phyloP scores from a whole-genome alignment of 2,329 filamentous ascomycete species.

The Exophiala viscosa region DNA sequence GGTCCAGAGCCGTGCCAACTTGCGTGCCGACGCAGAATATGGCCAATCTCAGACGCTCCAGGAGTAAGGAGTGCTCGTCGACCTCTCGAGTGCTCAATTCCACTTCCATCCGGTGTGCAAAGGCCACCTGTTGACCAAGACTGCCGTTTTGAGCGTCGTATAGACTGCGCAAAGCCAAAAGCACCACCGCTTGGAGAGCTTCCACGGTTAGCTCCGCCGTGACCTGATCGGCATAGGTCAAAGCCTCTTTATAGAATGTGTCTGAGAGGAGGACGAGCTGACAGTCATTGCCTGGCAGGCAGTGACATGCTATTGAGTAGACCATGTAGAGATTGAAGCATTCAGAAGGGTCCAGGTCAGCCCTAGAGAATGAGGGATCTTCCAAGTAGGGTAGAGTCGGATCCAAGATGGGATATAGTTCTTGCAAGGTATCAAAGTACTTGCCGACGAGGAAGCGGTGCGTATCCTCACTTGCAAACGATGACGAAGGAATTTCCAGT shows the following conservation, averaged over 20 bases:
- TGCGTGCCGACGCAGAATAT: slow-evolving; percentile 7
- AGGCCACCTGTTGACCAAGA: slow-evolving; percentile 6
- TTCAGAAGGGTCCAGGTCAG: neutral
- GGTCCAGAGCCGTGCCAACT: slow-evolving; percentile 2
- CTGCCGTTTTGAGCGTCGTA: slow-evolving; percentile 7
- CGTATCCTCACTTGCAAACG: neutral
- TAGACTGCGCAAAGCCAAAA: slow-evolving; percentile 4
- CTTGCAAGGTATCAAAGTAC: slow-evolving; percentile 2
- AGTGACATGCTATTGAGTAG: slow-evolving; percentile 9
- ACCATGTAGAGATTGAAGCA: slow-evolving; percentile 3
- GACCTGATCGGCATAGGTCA: slow-evolving; percentile 1
- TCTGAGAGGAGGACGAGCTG: slow-evolving; percentile 5
- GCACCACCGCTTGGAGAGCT: slow-evolving; percentile 1
- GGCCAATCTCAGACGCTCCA: neutral
- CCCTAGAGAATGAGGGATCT: neutral
- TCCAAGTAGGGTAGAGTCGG: neutral
- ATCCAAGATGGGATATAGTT: slow-evolving; percentile 3
- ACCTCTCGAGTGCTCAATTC: slow-evolving; percentile 5
- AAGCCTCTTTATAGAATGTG: slow-evolving; percentile 3
- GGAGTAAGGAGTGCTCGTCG: neutral
- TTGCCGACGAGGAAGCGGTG: slow-evolving; percentile 1
- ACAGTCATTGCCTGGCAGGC: slow-evolving; percentile 3
- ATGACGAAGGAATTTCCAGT: neutral
- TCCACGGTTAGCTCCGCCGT: slow-evolving; percentile 6
- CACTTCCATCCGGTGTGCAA: slow-evolving; percentile 5